These are phyloP conservation scores for Teunomyces cretensis DNA, from an alignment of 805 yeast species.

Conservation along the genomic window DNA sequence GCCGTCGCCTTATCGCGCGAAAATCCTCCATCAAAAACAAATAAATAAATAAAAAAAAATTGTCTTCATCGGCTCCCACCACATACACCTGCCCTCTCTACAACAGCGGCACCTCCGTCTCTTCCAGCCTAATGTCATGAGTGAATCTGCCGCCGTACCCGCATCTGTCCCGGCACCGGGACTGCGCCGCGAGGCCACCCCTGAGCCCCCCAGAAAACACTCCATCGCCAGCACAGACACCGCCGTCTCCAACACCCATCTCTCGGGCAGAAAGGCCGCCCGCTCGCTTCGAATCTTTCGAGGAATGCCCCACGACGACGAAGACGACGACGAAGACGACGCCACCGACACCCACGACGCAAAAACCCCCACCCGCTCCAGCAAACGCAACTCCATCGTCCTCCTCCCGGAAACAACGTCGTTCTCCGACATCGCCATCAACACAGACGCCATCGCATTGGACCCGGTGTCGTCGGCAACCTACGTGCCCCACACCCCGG, in stretches of 20 bases:
- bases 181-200: neutral
- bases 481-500: constrained; percentile 64
- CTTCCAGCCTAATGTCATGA: neutral
- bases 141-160: neutral
- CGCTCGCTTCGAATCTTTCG: constrained; percentile 55
- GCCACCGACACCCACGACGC: neutral
- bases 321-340: constrained; percentile 8
- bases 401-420: neutral
- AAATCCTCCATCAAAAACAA: too few relatives aligned
- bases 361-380: neutral
- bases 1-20: too few relatives aligned
- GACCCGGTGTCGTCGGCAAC: constrained; percentile 73
- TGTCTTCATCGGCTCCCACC: neutral
- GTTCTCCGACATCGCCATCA: neutral
- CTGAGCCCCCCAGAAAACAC: neutral
- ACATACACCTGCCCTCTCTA: neutral
- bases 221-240: neutral
- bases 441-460: constrained; percentile 19
- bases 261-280: constrained; percentile 59
- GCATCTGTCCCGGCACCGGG: neutral
- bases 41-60: too few relatives aligned
- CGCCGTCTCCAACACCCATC: constrained; percentile 11
- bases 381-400: constrained; percentile 1
- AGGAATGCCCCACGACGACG: constrained; percentile 18
- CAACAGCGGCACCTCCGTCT: neutral